phyloP scores from a whole-genome alignment of 345 rosid genomes.

The Brassica rapa region DNA sequence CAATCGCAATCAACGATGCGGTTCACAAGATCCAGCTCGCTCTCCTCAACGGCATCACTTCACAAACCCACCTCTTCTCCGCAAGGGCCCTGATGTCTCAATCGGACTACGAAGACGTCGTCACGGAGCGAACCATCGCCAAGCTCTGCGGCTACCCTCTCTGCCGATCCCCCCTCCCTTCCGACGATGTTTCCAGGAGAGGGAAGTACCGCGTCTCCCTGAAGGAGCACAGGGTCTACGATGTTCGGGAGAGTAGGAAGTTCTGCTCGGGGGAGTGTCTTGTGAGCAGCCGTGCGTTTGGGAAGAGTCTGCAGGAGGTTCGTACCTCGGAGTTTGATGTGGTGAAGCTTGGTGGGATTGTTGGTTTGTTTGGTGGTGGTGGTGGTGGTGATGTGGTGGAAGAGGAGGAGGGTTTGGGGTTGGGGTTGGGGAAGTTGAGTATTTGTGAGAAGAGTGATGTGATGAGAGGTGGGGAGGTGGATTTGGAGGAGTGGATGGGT shows the following conservation, averaged over 20 bases:
- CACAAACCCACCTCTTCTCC: slow-evolving; percentile 63
- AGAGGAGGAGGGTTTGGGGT: slow-evolving; percentile 47
- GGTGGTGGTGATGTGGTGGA: slow-evolving; percentile 23
- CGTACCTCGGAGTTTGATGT: slow-evolving; percentile 51
- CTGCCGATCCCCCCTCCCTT: slow-evolving; percentile 49
- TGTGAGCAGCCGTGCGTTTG: slow-evolving; percentile 55
- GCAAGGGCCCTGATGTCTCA: slow-evolving; percentile 63
- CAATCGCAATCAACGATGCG: slow-evolving; percentile 51
- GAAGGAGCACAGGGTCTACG: slow-evolving; percentile 79
- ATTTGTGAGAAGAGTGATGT: slow-evolving; percentile 58
- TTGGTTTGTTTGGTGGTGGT: slow-evolving; percentile 48
- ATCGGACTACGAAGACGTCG: slow-evolving; percentile 74
- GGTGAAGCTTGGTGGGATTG: slow-evolving; percentile 47
- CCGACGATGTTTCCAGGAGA: slow-evolving; percentile 47
- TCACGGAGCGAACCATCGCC: slow-evolving; percentile 63
- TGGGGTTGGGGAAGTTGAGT: slow-evolving; percentile 52
- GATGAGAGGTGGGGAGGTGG: slow-evolving; percentile 46
- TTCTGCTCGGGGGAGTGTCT: slow-evolving; percentile 72
- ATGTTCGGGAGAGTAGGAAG: slow-evolving; percentile 55
- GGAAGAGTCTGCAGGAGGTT: slow-evolving; percentile 54
- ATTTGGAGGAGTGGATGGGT: slow-evolving; percentile 57
- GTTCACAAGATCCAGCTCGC: slow-evolving; percentile 61
- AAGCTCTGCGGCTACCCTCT: slow-evolving; percentile 77
- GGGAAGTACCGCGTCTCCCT: slow-evolving; percentile 70
- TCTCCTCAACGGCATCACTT: slow-evolving; percentile 62